Evolutionary conservation across 2,329 filamentous ascomycete genomes (phyloP), one percentile per base, ranked within the genome.

Genomic region (Ophiocordyceps camponoti-leonardi): DNA sequence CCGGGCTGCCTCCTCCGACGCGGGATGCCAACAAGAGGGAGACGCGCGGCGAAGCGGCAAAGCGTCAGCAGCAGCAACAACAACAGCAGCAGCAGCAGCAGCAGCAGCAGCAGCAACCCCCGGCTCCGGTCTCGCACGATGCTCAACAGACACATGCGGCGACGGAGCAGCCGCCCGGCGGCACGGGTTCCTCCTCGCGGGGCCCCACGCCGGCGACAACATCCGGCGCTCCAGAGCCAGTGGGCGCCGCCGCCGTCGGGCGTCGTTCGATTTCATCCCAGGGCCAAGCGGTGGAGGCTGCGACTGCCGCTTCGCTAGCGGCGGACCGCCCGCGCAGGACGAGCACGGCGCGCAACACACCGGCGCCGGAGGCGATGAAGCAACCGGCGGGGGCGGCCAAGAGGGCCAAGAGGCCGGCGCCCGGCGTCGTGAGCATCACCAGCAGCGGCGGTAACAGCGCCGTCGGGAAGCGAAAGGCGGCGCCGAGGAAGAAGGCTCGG

Each of bases 401-500:
- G 55, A 75, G 83, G 44, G 67, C 72, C 45, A 86, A 81, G 63
- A 69, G 79, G 47, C 83, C 83, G 42, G 82, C 80, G 28, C 83
- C 83, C 12, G 83, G 83, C 47, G 70, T 83, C 51, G 75, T 87
- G 53, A 83, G 69, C 58, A 70, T 69, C 51, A 77, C 72, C 33
- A 75, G 69, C 59, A 72, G 71, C 52, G 74, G 74, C 55, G 72
- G 74, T 56, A 77, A 68, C 57, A 77, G 73, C 54, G 83, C 81
- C 49, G 78, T 86, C 47, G 81, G 81, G 48, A 81, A 77, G 63
- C 73, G 83, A 42, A 83, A 82, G 59, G 76, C 76, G 22, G 77
- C 80, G 46, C 79, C 80, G 4, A 73, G 69, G 53, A 84, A 79
- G 66, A 85, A 79, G 61, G 68, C 67, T 45, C 66, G 69, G 41